A percentile compares a stretch with the other conserved stretches of the same genome.
These are phyloP conservation scores for Whalleya microplaca DNA, from an alignment of 2,329 filamentous ascomycete species.

Conservation along the genomic window DNA sequence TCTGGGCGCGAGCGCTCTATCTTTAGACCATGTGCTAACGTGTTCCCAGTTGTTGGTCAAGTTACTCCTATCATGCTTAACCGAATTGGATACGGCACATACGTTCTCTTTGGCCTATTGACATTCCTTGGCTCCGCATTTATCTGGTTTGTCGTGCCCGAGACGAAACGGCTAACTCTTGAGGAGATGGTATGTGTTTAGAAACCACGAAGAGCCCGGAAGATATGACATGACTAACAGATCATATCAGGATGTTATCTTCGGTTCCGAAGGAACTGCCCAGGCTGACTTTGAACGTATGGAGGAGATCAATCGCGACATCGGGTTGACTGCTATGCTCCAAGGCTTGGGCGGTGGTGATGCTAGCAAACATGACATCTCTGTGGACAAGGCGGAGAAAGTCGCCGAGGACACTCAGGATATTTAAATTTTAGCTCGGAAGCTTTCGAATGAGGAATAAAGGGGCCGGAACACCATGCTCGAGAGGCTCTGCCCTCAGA, in stretches of 20 bases:
- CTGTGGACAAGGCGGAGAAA: conserved; percentile 29
- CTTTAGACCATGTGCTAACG: conserved; percentile 34
- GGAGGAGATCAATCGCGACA: conserved; percentile 72
- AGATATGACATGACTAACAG: neutral
- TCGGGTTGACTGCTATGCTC: conserved; percentile 59
- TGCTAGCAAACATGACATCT: conserved; percentile 25
- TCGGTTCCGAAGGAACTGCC: conserved; percentile 68
- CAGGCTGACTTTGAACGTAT: conserved; percentile 71
- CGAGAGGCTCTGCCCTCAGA: too few relatives aligned
- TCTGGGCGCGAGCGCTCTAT: neutral
- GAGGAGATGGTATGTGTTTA: conserved; percentile 61
- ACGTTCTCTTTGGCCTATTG: conserved; percentile 70
- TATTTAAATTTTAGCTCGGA: neutral
- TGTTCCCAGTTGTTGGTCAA: conserved; percentile 60
- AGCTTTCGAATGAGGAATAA: neutral
- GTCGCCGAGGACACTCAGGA: conserved; percentile 17
- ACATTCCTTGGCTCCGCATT: conserved; percentile 65
- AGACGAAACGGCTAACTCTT: conserved; percentile 65
- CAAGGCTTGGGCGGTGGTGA: conserved; percentile 28
- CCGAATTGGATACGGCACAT: conserved; percentile 69
- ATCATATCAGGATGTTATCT: conserved; percentile 60
- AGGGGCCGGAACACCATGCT: too few relatives aligned
- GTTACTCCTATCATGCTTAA: conserved; percentile 71
- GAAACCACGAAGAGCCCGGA: neutral
- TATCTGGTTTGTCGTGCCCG: conserved; percentile 66